Conservation (phyloP, 352 stramenopile species). For the Pythium brassicae region DNA sequence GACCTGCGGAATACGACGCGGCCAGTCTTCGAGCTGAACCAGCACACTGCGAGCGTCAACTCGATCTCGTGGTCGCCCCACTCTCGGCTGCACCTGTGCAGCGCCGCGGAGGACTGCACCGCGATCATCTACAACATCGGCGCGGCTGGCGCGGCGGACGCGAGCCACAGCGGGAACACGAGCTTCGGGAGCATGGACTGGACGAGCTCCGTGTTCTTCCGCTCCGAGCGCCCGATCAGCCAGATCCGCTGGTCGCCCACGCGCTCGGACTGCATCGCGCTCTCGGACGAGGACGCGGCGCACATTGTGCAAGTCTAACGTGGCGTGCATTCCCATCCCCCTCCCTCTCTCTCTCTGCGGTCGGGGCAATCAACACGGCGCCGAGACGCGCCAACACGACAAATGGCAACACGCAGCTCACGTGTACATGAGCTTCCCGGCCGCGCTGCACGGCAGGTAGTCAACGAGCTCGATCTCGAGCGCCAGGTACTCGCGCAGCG, state of each 20-base stretch:
- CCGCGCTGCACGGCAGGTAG: constrained; percentile 74
- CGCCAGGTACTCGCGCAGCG: constrained; percentile 25
- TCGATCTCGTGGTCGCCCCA: constrained; percentile 96
- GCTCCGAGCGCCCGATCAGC: constrained; percentile 68
- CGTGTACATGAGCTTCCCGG: constrained; percentile 81
- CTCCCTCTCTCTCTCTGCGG: too few relatives aligned
- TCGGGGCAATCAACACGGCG: too few relatives aligned
- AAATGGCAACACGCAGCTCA: too few relatives aligned
- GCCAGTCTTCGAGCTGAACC: constrained; percentile 90
- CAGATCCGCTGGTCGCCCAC: constrained; percentile 90
- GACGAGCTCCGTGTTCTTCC: constrained; percentile 52
- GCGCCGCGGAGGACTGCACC: constrained; percentile 92
- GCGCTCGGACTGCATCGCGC: constrained; percentile 94
- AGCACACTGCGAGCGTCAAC: constrained; percentile 93
- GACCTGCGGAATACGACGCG: constrained; percentile 92
- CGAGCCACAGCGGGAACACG: constrained; percentile 16
- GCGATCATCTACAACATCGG: constrained; percentile 96
- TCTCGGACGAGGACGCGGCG: constrained; percentile 94
- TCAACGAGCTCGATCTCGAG: constrained; percentile 58
- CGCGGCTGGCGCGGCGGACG: constrained; percentile 17
- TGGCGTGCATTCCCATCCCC: neutral
- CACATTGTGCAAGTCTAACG: constrained; percentile 89
- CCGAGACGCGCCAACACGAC: too few relatives aligned
- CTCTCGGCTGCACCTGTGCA: constrained; percentile 92
- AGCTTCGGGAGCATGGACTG: constrained; percentile 20